These are phyloP conservation scores for Magnaporthales sp. DNA, from an alignment of 2,329 filamentous ascomycete species.

Conservation along the genomic window DNA sequence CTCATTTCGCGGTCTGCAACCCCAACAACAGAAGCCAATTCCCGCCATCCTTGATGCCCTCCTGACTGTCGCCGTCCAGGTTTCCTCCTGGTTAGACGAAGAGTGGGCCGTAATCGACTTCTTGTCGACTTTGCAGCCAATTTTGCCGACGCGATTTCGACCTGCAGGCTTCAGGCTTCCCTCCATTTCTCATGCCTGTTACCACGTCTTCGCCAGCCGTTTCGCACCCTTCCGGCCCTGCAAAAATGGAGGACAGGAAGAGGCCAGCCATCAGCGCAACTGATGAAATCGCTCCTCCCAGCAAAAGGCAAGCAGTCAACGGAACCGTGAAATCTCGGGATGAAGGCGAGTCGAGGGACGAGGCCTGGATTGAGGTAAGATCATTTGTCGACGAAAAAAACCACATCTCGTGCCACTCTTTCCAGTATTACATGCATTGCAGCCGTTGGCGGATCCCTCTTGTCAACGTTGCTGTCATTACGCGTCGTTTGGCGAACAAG, in stretches of 20 bases:
- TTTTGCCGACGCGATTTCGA: not conserved
- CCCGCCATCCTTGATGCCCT: slow-evolving; percentile 1
- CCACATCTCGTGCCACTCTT: slow-evolving; percentile 5
- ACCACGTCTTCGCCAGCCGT: slow-evolving; percentile 62
- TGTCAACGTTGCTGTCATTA: slow-evolving; percentile 8
- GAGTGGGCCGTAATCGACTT: not conserved
- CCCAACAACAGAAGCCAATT: not conserved
- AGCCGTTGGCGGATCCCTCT: not conserved
- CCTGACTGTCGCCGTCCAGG: not conserved
- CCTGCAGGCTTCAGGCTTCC: not conserved
- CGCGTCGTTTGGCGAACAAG: slow-evolving; percentile 7
- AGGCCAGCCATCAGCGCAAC: slow-evolving; percentile 73
- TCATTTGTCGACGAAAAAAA: slow-evolving; percentile 3
- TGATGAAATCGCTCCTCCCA: slow-evolving; percentile 79
- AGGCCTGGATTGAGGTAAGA: slow-evolving; percentile 59
- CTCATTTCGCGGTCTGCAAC: not conserved
- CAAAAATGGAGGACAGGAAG: slow-evolving; percentile 99
- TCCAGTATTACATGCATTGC: not conserved
- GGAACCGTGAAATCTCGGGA: slow-evolving; percentile 53
- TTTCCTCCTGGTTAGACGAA: not conserved
- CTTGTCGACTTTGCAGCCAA: not conserved
- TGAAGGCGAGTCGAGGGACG: slow-evolving; percentile 48
- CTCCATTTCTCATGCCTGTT: slow-evolving; percentile 72
- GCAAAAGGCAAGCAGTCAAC: slow-evolving; percentile 88
- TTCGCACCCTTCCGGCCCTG: slow-evolving; percentile 70